Evolutionary conservation across 805 yeast species (phyloP), one percentile per base, ranked within the genome.

Genomic region (Lachancea thermotolerans): DNA sequence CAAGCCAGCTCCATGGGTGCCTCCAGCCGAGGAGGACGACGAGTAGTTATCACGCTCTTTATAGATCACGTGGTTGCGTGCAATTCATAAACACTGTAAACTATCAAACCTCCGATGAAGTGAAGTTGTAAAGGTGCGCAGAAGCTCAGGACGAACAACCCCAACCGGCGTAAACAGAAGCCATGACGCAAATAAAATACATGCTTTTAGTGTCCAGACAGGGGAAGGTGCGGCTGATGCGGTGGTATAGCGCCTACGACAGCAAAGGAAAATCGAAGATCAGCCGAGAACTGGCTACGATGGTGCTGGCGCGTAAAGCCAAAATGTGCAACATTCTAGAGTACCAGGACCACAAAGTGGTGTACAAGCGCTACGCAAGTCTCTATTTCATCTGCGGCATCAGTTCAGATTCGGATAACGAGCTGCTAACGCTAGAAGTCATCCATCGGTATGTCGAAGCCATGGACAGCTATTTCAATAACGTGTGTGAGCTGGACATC

Each of bases 281-380:
- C 46, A 81, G 85, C 42, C 77, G 87, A 56, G 98, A 93, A 56
- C 74, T 93, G 46, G 82, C 95, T 8, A 88, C 96, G 2, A 68
- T 88, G 35, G 86, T 93, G 21, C 76, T 95, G 37, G 74, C 88
- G 10, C 75, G 99, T 50, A 77, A 95, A 49, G 84, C 95, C 28
- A 89, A 87, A 66, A 91, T 93, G 98, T 90, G 98, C 67, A 91
- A 89, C 64, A 89, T 90, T 45, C 69, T 90, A 39, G 98, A 90
- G 62, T 85, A 87, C 62, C 81, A 81, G 52, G 76, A 73, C 47
- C 72, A 59, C 42, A 93, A 91, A 64, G 79, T 95, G 12, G 86
- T 91, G 4, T 93, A 93, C 63, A 75, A 95, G 54, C 75, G 98
- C 52, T 93, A 93, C 60, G 99, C 99, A 1, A 86, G 96, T 39